These are phyloP conservation scores for Pilasporangium apinafurcum DNA, from an alignment of 352 stramenopile species.

Conservation along the genomic window DNA sequence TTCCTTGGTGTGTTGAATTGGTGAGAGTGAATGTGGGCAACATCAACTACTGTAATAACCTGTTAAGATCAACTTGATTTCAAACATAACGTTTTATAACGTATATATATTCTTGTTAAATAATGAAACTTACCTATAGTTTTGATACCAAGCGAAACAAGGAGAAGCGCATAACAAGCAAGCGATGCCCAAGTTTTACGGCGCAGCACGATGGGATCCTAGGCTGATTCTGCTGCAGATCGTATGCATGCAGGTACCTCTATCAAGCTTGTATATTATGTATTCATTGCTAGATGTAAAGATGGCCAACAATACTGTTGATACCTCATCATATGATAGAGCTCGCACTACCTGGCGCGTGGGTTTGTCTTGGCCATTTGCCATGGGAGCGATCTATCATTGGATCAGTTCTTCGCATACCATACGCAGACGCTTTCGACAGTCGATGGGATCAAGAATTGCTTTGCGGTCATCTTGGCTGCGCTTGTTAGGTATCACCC, in stretches of 20 bases:
- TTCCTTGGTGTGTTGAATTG: too few species aligned
- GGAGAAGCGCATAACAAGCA: not conserved
- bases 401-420: conserved; percentile 85
- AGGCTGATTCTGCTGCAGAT: conserved; percentile 88
- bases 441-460: conserved; percentile 79
- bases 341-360: conserved; percentile 72
- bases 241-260: conserved; percentile 74
- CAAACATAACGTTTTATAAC: too few species aligned
- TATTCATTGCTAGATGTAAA: not conserved
- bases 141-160: too few species aligned
- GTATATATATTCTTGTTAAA: too few species aligned
- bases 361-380: conserved; percentile 72
- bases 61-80: too few species aligned
- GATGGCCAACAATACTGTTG: not conserved
- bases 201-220: conserved; percentile 66
- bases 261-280: not conserved
- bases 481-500: conserved; percentile 37
- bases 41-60: too few species aligned
- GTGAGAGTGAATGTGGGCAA: too few species aligned
- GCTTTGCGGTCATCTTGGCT: conserved; percentile 53
- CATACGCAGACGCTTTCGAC: conserved; percentile 69
- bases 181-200: conserved; percentile 82
- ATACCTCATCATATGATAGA: conserved; percentile 21
- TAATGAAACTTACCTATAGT: too few species aligned
- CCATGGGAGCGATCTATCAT: conserved; percentile 53